These are phyloP conservation scores for Camellia lanceoleosa DNA, from an alignment of 148 eudicot species.

Conservation along the genomic window DNA sequence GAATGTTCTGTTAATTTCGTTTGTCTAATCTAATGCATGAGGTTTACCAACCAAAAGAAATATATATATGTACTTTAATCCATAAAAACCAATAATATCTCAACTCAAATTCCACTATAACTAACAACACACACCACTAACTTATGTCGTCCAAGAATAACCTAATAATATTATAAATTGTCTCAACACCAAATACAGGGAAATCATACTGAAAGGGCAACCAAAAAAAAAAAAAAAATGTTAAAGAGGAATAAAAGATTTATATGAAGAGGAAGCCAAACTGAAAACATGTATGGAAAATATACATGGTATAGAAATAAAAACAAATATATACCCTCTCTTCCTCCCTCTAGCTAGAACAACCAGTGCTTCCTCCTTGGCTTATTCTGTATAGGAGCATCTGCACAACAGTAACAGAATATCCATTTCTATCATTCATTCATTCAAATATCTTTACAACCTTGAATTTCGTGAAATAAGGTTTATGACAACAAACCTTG, in stretches of 20 bases:
- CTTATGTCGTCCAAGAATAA: neutral
- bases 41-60: neutral
- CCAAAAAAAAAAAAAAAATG: no score
- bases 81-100: neutral
- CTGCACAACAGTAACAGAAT: conserved; percentile 38
- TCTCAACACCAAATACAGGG: neutral
- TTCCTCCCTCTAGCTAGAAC: conserved; percentile 43
- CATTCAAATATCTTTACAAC: neutral
- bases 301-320: neutral
- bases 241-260: neutral
- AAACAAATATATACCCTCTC: neutral
- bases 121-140: neutral
- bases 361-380: conserved; percentile 79
- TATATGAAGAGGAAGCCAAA: neutral
- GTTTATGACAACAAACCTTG: conserved; percentile 47
- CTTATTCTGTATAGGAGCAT: conserved; percentile 50
- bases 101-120: no score
- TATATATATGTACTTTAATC: neutral
- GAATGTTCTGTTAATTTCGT: no score
- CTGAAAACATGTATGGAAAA: neutral
- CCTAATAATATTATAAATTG: neutral
- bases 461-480: neutral
- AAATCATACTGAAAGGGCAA: neutral
- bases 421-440: conserved; percentile 2
- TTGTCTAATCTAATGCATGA: no score